phyloP scores from a whole-genome alignment of 2,329 filamentous ascomycete species.

The Didymella pomorum region DNA sequence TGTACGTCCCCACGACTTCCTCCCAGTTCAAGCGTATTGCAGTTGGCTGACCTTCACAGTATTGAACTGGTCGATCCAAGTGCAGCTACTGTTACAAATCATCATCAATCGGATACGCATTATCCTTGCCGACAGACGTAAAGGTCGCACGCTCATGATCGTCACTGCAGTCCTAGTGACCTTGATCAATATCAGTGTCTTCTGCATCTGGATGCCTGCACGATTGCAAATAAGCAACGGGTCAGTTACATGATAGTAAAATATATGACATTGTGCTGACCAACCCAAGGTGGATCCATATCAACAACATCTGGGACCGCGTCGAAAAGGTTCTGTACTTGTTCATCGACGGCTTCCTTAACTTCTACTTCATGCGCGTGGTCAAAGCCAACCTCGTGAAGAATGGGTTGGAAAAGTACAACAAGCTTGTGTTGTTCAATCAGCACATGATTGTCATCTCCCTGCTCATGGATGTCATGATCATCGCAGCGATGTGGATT shows the following conservation, averaged over 20 bases:
- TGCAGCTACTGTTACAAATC: conserved; percentile 43
- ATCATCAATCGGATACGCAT: conserved; percentile 42
- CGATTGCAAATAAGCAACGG: conserved; percentile 33
- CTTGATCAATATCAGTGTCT: conserved; percentile 43
- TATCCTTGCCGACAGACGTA: conserved; percentile 30
- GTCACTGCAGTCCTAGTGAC: conserved; percentile 28
- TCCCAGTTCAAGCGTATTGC: too few species aligned
- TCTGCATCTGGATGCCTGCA: conserved; percentile 41
- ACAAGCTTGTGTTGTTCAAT: conserved; percentile 38
- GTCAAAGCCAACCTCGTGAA: conserved; percentile 37
- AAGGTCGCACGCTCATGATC: conserved; percentile 27
- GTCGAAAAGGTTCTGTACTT: conserved; percentile 39
- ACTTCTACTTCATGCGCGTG: conserved; percentile 38
- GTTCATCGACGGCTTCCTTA: conserved; percentile 34
- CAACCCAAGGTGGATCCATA: conserved; percentile 24
- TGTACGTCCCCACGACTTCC: conserved; percentile 22
- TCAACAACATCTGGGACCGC: conserved; percentile 40
- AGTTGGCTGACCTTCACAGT: conserved; percentile 24
- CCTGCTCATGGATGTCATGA: conserved; percentile 42
- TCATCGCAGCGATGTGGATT: conserved; percentile 55
- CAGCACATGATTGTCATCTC: conserved; percentile 37
- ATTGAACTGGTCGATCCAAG: conserved; percentile 38
- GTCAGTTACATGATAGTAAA: conserved; percentile 2
- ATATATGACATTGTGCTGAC: neutral
- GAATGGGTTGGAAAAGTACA: conserved; percentile 40